These are phyloP conservation scores for Colletotrichum destructivum DNA, from an alignment of 2,329 filamentous ascomycete genomes.

Conservation along the genomic window DNA sequence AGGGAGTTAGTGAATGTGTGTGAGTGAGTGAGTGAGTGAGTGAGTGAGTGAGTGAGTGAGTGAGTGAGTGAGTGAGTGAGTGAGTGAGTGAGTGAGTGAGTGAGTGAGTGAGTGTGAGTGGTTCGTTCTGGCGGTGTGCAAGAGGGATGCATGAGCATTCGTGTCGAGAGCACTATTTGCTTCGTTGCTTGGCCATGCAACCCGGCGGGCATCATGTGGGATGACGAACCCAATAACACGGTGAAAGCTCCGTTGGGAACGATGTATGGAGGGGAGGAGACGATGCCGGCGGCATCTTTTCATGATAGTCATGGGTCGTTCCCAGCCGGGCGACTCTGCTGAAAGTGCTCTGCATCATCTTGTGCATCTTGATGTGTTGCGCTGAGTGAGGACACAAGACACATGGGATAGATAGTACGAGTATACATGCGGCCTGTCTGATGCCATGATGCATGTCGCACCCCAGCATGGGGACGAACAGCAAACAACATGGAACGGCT, in stretches of 20 bases:
- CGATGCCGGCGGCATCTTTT: background rate
- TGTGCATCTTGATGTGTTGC: background rate
- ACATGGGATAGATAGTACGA: background rate
- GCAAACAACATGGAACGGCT: conserved; percentile 7
- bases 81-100: too few species aligned
- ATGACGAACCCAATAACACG: too few species aligned
- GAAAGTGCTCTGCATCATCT: too few species aligned
- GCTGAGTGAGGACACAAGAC: background rate
- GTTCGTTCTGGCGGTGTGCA: too few species aligned
- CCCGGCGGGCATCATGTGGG: background rate
- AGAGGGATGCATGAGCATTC: too few species aligned
- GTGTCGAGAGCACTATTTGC: background rate
- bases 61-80: too few species aligned
- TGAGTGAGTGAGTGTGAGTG: too few species aligned
- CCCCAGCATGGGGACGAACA: background rate
- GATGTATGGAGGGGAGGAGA: background rate
- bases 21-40: too few species aligned
- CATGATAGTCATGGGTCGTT: background rate
- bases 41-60: too few species aligned
- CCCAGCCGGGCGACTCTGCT: background rate
- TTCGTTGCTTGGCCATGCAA: background rate
- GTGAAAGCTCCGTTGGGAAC: background rate
- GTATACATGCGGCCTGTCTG: background rate
- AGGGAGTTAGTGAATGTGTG: too few species aligned
- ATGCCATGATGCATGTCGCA: conserved; percentile 4